Percentiles rank a stretch among this genome's conserved stretches.
phyloP scores from a whole-genome alignment of 106 monocot genomes.

The Vanilla planifolia region DNA sequence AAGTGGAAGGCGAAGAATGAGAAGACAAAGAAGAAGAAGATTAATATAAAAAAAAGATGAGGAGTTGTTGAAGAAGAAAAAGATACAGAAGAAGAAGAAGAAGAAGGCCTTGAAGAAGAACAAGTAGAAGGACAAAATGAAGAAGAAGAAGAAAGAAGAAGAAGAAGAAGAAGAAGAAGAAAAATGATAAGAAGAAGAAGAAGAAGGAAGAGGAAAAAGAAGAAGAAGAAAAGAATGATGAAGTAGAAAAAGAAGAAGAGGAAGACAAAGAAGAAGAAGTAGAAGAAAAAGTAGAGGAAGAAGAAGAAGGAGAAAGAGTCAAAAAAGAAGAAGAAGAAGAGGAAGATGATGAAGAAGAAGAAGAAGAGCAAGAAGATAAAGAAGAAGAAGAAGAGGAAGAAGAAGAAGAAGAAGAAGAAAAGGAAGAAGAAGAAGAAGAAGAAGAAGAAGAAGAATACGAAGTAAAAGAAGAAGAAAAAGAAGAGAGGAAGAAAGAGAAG shows the following conservation, averaged over 20 bases:
- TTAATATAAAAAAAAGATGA: too few relatives aligned
- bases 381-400: neutral
- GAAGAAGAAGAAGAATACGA: too few relatives aligned
- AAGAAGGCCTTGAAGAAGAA: too few relatives aligned
- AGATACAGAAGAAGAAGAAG: too few relatives aligned
- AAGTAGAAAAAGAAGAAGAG: too few relatives aligned
- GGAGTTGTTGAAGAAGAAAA: neutral
- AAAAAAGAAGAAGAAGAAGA: neutral
- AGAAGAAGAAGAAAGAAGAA: neutral
- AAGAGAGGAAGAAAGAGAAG: neutral
- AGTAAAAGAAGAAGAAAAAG: too few relatives aligned
- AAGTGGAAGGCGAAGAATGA: too few relatives aligned
- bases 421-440: neutral
- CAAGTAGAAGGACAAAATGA: neutral
- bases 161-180: neutral
- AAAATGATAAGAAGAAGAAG: too few relatives aligned
- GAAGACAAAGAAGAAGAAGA: too few relatives aligned
- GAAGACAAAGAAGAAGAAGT: too few relatives aligned
- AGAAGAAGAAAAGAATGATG: neutral
- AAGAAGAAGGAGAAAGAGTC: too few relatives aligned
- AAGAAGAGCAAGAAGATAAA: neutral
- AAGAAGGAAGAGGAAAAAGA: neutral
- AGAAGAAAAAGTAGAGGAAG: too few relatives aligned
- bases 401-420: neutral
- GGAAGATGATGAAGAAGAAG: neutral